Evolutionary conservation across 2,329 filamentous ascomycete species (phyloP).

Genomic region (Apiospora phragmitis): DNA sequence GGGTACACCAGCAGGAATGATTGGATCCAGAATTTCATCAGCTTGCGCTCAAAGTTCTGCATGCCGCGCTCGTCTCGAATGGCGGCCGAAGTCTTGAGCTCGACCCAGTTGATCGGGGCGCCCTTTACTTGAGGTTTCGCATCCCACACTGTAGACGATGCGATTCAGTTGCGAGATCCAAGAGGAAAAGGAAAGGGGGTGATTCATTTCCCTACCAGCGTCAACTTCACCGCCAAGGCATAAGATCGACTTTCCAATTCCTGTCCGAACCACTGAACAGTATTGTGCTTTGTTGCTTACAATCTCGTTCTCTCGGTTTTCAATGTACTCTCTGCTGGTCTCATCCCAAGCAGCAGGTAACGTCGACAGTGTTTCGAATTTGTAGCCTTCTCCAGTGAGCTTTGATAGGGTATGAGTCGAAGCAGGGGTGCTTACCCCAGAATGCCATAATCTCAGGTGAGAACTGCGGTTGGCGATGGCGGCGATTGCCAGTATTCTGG

Average conservation of each 20-base stretch:
- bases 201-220: conserved; percentile 56
- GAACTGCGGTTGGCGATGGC: conserved; percentile 27
- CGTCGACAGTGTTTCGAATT: conserved; percentile 87
- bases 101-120: conserved; percentile 84
- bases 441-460: conserved; percentile 85
- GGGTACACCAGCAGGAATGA: conserved; percentile 89
- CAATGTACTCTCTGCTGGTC: conserved; percentile 74
- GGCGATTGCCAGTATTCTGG: conserved; percentile 38
- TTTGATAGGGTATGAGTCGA: background rate
- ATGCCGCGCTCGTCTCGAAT: conserved; percentile 68
- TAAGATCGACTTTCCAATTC: conserved; percentile 73
- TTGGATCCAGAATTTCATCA: conserved; percentile 96
- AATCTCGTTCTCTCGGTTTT: conserved; percentile 66
- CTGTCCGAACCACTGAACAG: conserved; percentile 89
- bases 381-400: conserved; percentile 69
- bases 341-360: conserved; percentile 74
- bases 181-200: background rate
- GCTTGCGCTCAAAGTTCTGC: conserved; percentile 80
- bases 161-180: conserved; percentile 1
- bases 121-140: conserved; percentile 67
- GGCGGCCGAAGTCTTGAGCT: conserved; percentile 86
- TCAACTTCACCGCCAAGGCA: conserved; percentile 94
- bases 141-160: conserved; percentile 68
- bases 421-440: conserved; percentile 66
- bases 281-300: conserved; percentile 94